Percentiles rank a stretch among this genome's conserved stretches.
phyloP scores from a whole-genome alignment of 1,139 yeast species.

The Meyerozyma sp. region DNA sequence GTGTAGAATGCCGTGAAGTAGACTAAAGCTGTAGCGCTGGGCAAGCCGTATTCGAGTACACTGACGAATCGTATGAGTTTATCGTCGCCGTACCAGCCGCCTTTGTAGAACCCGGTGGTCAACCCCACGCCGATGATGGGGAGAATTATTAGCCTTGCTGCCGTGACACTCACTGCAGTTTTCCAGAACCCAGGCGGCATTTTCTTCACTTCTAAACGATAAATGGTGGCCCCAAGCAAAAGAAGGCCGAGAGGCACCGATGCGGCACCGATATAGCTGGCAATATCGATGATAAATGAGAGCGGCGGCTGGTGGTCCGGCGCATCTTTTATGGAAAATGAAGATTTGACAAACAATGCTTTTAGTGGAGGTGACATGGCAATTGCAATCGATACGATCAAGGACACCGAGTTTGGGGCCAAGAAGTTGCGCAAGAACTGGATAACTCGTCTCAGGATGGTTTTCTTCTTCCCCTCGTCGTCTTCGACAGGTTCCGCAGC shows the following conservation, averaged over 20 bases:
- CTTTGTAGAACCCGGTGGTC: conserved; percentile 37
- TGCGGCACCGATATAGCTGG: conserved; percentile 77
- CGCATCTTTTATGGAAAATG: conserved; percentile 10
- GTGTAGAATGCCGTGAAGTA: conserved; percentile 83
- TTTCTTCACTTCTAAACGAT: conserved; percentile 56
- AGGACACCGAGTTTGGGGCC: conserved; percentile 66
- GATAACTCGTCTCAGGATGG: background rate
- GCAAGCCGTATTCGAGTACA: conserved; percentile 72
- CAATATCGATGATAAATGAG: conserved; percentile 75
- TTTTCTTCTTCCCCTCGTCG: background rate
- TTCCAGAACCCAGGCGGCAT: conserved; percentile 71
- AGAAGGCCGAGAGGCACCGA: conserved; percentile 84
- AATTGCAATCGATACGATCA: conserved; percentile 55
- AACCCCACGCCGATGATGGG: conserved; percentile 45
- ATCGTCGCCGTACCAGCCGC: conserved; percentile 51
- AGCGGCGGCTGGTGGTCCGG: conserved; percentile 58
- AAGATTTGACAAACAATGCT: conserved; percentile 57
- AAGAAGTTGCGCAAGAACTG: conserved; percentile 43
- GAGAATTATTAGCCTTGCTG: conserved; percentile 27
- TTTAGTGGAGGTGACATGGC: conserved; percentile 87
- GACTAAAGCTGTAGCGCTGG: conserved; percentile 80
- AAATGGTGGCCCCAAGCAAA: conserved; percentile 79
- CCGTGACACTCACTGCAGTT: conserved; percentile 36
- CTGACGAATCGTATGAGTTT: conserved; percentile 53
- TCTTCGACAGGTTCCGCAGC: conserved; percentile 3